Conservation (phyloP, 2,329 filamentous ascomycete genomes). For the Xylariomycetidae sp. region DNA sequence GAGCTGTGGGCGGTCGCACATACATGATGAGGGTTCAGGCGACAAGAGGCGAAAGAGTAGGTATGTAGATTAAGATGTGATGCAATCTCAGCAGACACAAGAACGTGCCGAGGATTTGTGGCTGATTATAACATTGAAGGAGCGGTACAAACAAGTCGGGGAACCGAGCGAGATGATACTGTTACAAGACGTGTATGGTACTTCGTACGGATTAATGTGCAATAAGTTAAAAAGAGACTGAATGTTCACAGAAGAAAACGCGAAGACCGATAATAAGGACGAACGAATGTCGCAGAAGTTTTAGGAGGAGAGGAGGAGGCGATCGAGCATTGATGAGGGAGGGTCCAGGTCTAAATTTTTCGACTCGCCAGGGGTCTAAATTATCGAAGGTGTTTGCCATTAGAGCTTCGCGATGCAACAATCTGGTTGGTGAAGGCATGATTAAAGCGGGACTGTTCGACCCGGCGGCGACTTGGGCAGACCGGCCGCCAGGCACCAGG, state of each 20-base stretch:
- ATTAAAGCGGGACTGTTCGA: no score
- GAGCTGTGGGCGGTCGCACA: slow-evolving; percentile 19
- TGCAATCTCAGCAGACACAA: slow-evolving; percentile 16
- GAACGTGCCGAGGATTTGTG: slow-evolving; percentile 12
- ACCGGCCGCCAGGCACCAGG: no score
- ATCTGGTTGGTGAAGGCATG: no score
- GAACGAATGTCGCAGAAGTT: neutral
- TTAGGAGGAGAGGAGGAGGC: slow-evolving; percentile 13
- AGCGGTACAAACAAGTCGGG: no score
- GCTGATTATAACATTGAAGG: slow-evolving; percentile 21
- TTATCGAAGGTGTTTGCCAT: no score
- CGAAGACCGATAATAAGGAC: neutral
- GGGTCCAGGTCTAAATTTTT: slow-evolving; percentile 17
- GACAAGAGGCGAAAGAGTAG: slow-evolving; percentile 5
- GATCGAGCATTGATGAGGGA: slow-evolving; percentile 12
- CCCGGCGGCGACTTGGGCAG: no score
- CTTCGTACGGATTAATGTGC: no score
- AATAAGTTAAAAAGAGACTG: neutral
- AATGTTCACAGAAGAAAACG: slow-evolving; percentile 5
- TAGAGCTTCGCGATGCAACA: no score
- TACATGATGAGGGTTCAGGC: slow-evolving; percentile 19
- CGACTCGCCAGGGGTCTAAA: no score
- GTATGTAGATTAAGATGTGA: slow-evolving; percentile 5
- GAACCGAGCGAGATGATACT: neutral
- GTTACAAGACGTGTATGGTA: neutral